These are phyloP conservation scores for Entelexis paramagnoliae DNA, from an alignment of 1,139 yeast species.

Conservation along the genomic window DNA sequence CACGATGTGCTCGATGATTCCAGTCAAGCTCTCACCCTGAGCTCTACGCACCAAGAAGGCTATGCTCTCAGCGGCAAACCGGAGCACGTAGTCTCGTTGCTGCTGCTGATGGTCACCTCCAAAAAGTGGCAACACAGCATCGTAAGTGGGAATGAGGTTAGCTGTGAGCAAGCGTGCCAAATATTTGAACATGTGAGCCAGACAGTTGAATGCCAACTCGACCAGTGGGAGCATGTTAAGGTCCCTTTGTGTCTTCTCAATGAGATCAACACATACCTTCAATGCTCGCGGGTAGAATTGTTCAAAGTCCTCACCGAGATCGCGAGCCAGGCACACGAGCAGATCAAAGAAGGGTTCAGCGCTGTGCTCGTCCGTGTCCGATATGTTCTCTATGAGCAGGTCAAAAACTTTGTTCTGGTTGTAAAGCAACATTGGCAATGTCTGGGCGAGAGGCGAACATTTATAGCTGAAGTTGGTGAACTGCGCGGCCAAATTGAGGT, in stretches of 20 bases:
- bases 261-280: conserved; percentile 38
- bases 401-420: conserved; percentile 57
- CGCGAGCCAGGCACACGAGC: conserved; percentile 78
- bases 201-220: conserved; percentile 74
- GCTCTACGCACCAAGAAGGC: conserved; percentile 74
- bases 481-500: conserved; percentile 65
- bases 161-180: conserved; percentile 52
- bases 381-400: conserved; percentile 31
- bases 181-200: conserved; percentile 86
- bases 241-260: conserved; percentile 9
- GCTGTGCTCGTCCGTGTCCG: conserved; percentile 39
- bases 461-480: conserved; percentile 56
- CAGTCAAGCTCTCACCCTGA: conserved; percentile 39
- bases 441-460: conserved; percentile 48
- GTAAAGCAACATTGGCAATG: conserved; percentile 71
- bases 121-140: conserved; percentile 54
- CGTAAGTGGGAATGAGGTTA: conserved; percentile 60
- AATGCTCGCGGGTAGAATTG: conserved; percentile 52
- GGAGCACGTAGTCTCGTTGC: conserved; percentile 52
- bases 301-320: conserved; percentile 84
- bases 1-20: conserved; percentile 45
- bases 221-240: conserved; percentile 47
- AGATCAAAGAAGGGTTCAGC: conserved; percentile 73
- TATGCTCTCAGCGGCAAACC: conserved; percentile 85
- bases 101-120: conserved; percentile 34